A percentile compares a stretch with the other conserved stretches of the same genome.
Conservation (phyloP, 2,329 filamentous ascomycete species). For the Ascochyta clinopodiicola region DNA sequence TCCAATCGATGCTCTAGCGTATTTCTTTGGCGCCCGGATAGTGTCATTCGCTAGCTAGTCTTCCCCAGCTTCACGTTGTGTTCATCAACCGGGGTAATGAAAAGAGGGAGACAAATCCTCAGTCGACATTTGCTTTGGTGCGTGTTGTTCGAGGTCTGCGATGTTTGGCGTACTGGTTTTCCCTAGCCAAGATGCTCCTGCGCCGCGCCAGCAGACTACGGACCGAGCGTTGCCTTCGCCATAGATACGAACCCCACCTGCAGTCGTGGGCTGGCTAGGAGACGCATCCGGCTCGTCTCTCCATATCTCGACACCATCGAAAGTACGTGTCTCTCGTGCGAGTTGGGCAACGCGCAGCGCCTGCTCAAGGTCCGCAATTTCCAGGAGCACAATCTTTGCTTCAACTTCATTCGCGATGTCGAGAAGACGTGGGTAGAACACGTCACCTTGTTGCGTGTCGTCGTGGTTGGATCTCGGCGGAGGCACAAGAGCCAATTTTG, state of each 20-base stretch:
- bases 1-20: slow-evolving; percentile 11
- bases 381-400: slow-evolving; percentile 68
- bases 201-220: slow-evolving; percentile 51
- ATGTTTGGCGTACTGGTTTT: slow-evolving; percentile 2
- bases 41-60: slow-evolving; percentile 3
- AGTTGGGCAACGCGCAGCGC: slow-evolving; percentile 67
- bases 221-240: slow-evolving; percentile 53
- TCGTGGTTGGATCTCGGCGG: slow-evolving; percentile 15
- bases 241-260: slow-evolving; percentile 34
- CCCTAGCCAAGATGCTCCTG: slow-evolving; percentile 38
- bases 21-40: neutral
- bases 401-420: slow-evolving; percentile 58
- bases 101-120: neutral
- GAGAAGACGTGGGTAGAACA: slow-evolving; percentile 74
- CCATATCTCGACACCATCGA: slow-evolving; percentile 70
- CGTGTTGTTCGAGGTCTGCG: neutral
- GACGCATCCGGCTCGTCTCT: slow-evolving; percentile 60
- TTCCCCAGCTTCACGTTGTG: too few species aligned
- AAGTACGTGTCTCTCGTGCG: slow-evolving; percentile 38
- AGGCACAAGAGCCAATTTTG: slow-evolving; percentile 75
- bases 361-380: slow-evolving; percentile 74
- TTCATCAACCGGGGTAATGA: too few species aligned
- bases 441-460: slow-evolving; percentile 50
- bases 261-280: neutral
- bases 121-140: neutral